Evolutionary conservation across 495 filamentous ascomycete genomes (phyloP).

Genomic region (Podospora comata): DNA sequence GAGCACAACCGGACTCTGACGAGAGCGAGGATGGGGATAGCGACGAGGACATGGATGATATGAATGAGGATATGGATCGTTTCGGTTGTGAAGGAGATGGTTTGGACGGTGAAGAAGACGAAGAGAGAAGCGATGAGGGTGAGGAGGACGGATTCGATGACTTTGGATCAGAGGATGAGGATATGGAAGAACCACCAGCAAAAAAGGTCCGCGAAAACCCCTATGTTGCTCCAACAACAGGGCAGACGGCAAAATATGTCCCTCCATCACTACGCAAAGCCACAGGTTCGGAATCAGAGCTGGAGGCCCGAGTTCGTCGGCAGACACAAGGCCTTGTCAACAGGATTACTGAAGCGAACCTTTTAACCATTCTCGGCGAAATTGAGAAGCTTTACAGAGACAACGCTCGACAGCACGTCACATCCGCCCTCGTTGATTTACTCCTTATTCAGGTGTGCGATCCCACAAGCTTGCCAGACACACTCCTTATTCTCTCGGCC

Average conservation of each 20-base stretch:
- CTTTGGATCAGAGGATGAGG: conserved; percentile 30
- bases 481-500: conserved; percentile 84
- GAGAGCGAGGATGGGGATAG: background rate
- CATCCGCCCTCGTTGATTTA: conserved; percentile 68
- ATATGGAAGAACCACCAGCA: conserved; percentile 15
- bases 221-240: conserved; percentile 49
- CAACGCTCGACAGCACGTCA: conserved; percentile 79
- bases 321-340: conserved; percentile 88
- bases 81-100: conserved; percentile 30
- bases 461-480: conserved; percentile 70
- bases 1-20: background rate
- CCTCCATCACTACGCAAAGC: conserved; percentile 77
- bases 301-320: conserved; percentile 64
- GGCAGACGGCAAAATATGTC: conserved; percentile 63
- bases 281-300: conserved; percentile 61
- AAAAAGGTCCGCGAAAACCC: conserved; percentile 49
- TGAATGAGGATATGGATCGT: conserved; percentile 28
- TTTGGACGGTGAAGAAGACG: conserved; percentile 30
- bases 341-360: conserved; percentile 83
- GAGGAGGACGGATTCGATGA: conserved; percentile 31
- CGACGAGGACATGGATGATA: conserved; percentile 18
- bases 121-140: background rate
- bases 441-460: conserved; percentile 75
- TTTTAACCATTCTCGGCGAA: conserved; percentile 74
- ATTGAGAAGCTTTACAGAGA: conserved; percentile 78